Evolutionary conservation across 345 rosid genomes (phyloP).

Genomic region (Aquilaria sinensis): DNA sequence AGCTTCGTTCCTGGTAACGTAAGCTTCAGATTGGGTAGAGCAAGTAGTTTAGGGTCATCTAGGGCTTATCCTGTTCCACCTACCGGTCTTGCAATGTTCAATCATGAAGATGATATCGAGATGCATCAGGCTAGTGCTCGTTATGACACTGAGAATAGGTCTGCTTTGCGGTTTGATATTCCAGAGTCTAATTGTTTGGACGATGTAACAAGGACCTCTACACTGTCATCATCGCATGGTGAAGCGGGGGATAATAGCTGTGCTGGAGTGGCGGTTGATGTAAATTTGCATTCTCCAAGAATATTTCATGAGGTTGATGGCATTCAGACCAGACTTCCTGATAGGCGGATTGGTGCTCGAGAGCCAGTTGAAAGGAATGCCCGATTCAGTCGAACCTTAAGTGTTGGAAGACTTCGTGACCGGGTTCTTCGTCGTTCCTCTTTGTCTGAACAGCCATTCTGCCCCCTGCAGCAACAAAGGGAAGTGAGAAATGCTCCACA

Average conservation of each 20-base stretch:
- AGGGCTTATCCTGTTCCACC: slow-evolving; percentile 46
- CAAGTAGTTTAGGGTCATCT: slow-evolving; percentile 72
- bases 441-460: slow-evolving; percentile 46
- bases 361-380: slow-evolving; percentile 80
- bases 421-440: slow-evolving; percentile 88
- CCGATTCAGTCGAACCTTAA: slow-evolving; percentile 82
- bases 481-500: slow-evolving; percentile 41
- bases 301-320: slow-evolving; percentile 33
- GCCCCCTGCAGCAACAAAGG: slow-evolving; percentile 44
- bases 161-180: too few species aligned
- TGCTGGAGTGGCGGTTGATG: slow-evolving; percentile 28
- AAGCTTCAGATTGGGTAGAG: slow-evolving; percentile 74
- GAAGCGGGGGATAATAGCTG: slow-evolving; percentile 23
- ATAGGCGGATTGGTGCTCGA: slow-evolving; percentile 47
- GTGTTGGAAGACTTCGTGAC: slow-evolving; percentile 97
- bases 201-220: too few species aligned
- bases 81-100: slow-evolving; percentile 25
- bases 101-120: slow-evolving; percentile 29
- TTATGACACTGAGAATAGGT: too few species aligned
- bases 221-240: slow-evolving; percentile 22
- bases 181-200: too few species aligned
- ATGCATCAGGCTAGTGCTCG: slow-evolving; percentile 14
- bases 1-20: slow-evolving; percentile 77
- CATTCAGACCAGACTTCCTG: slow-evolving; percentile 37
- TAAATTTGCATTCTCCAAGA: slow-evolving; percentile 28